These are phyloP conservation scores for Sporobolomyces phaffii DNA, from an alignment of 768 basidiomycete genomes.

Conservation along the genomic window DNA sequence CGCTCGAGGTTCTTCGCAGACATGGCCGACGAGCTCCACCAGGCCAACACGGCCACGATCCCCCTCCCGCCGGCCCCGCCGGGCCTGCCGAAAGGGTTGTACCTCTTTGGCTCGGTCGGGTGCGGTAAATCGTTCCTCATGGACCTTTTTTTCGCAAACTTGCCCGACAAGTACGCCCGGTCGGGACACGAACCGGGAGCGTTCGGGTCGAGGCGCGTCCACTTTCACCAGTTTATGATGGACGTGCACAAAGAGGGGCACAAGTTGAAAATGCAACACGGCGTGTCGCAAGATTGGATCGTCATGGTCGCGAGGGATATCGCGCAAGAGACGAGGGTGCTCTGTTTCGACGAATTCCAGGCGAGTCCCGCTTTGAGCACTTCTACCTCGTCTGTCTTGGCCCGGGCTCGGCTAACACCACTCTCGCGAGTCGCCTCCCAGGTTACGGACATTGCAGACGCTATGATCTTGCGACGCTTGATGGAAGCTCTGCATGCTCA, in stretches of 20 bases:
- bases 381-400: neutral
- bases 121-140: constrained; percentile 99
- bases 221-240: constrained; percentile 99
- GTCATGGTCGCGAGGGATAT: constrained; percentile 78
- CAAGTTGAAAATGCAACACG: constrained; percentile 65
- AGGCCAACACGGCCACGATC: constrained; percentile 18
- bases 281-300: constrained; percentile 69
- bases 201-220: constrained; percentile 57
- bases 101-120: constrained; percentile 93
- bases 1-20: constrained; percentile 7
- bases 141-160: constrained; percentile 62
- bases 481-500: constrained; percentile 77
- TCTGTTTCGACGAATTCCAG: constrained; percentile 99
- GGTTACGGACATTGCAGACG: constrained; percentile 96
- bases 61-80: constrained; percentile 41
- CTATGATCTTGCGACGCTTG: constrained; percentile 90
- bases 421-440: too few species aligned
- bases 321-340: constrained; percentile 71
- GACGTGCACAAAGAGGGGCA: constrained; percentile 93
- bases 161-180: constrained; percentile 40
- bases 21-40: constrained; percentile 26
- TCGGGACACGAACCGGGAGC: constrained; percentile 56
- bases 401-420: neutral
- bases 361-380: constrained; percentile 48
- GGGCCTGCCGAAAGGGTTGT: constrained; percentile 73